phyloP scores from a whole-genome alignment of 495 filamentous ascomycete genomes.

The Penicillium daleae region DNA sequence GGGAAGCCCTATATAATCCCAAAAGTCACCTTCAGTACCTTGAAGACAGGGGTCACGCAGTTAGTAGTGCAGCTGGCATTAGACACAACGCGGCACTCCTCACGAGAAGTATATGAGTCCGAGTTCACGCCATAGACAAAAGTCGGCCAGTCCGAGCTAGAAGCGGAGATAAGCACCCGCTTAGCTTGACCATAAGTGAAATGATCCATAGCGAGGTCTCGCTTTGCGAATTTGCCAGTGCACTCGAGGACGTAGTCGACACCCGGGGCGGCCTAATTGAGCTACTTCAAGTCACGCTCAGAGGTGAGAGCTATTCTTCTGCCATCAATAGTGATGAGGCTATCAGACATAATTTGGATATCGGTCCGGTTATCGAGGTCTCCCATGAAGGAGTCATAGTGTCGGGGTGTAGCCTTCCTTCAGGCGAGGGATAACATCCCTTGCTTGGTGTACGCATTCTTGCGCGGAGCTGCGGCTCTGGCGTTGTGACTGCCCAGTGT shows the following conservation, averaged over 20 bases:
- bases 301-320: slow-evolving; percentile 37
- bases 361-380: slow-evolving; percentile 30
- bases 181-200: slow-evolving; percentile 37
- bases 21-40: slow-evolving; percentile 37
- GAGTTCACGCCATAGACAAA: slow-evolving; percentile 43
- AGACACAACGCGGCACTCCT: slow-evolving; percentile 34
- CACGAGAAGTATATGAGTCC: slow-evolving; percentile 29
- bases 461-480: too few relatives aligned
- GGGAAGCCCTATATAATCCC: slow-evolving; percentile 38
- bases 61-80: slow-evolving; percentile 45
- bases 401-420: too few relatives aligned
- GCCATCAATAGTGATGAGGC: slow-evolving; percentile 32
- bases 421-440: too few relatives aligned
- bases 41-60: slow-evolving; percentile 41
- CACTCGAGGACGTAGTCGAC: slow-evolving; percentile 43
- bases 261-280: slow-evolving; percentile 36
- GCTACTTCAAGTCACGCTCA: slow-evolving; percentile 39
- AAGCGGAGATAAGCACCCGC: slow-evolving; percentile 41
- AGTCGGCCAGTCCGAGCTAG: slow-evolving; percentile 40
- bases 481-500: too few relatives aligned
- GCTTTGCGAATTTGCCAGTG: slow-evolving; percentile 44
- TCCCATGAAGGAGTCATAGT: slow-evolving; percentile 44
- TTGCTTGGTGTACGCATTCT: too few relatives aligned
- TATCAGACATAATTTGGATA: slow-evolving; percentile 35
- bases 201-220: slow-evolving; percentile 36